A percentile compares a stretch with the other conserved stretches of the same genome.
These are phyloP conservation scores for Purshia tridentata DNA, from an alignment of 306 rosid species.

Conservation along the genomic window DNA sequence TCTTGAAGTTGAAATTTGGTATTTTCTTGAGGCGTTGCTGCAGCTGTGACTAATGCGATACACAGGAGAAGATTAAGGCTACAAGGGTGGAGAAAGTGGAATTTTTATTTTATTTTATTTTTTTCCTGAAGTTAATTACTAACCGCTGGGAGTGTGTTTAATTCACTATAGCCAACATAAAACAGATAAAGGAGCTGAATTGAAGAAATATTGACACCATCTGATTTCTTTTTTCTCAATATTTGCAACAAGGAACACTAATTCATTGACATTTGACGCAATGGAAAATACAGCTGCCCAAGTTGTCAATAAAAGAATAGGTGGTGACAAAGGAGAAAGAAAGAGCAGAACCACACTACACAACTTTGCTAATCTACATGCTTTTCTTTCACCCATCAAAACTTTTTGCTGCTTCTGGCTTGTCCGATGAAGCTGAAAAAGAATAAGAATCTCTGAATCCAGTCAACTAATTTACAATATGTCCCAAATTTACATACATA, in stretches of 20 bases:
- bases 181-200: too few relatives aligned
- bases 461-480: slow-evolving; percentile 15
- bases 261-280: background rate
- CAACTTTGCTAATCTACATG: slow-evolving; percentile 21
- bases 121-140: too few relatives aligned
- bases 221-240: background rate
- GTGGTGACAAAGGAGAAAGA: background rate
- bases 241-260: background rate
- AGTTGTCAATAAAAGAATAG: slow-evolving; percentile 24
- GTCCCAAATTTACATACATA: slow-evolving; percentile 9
- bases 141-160: too few relatives aligned
- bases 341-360: slow-evolving; percentile 8
- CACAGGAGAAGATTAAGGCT: too few relatives aligned
- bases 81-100: too few relatives aligned
- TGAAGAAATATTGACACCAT: too few relatives aligned
- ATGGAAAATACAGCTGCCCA: slow-evolving; percentile 1
- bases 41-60: too few relatives aligned
- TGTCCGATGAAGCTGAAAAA: slow-evolving; percentile 15
- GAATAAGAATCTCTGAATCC: slow-evolving; percentile 24
- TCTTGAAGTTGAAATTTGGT: too few relatives aligned
- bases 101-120: too few relatives aligned
- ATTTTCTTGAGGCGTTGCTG: too few relatives aligned
- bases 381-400: slow-evolving; percentile 11
- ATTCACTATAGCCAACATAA: too few relatives aligned
- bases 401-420: slow-evolving; percentile 26